Evolutionary conservation across 1,284 basidiomycete genomes (phyloP).

Genomic region (Cutaneotrichosporon cutaneum): DNA sequence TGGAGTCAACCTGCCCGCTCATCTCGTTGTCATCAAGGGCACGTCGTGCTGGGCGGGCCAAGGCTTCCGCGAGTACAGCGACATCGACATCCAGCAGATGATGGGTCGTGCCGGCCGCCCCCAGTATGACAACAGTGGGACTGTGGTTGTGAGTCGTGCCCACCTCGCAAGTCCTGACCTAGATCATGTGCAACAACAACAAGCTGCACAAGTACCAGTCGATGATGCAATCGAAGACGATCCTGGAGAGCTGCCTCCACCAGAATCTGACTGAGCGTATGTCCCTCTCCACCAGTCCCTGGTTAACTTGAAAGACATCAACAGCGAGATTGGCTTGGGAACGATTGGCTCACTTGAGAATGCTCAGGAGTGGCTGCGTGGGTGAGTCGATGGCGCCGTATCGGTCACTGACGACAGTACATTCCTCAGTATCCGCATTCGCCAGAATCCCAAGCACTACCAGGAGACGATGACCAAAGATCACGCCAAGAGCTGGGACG

Average conservation of each 20-base stretch:
- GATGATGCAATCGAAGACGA: constrained; percentile 56
- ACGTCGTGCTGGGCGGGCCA: constrained; percentile 45
- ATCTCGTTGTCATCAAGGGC: constrained; percentile 53
- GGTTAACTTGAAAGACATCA: constrained; percentile 61
- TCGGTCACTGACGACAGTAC: constrained; percentile 54
- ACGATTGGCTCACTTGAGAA: constrained; percentile 68
- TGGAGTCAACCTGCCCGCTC: constrained; percentile 57
- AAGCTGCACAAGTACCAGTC: constrained; percentile 39
- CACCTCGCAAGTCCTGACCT: neutral
- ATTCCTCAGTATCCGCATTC: constrained; percentile 78
- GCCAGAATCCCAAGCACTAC: constrained; percentile 77
- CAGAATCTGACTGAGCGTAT: constrained; percentile 70
- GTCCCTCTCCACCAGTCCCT: constrained; percentile 11
- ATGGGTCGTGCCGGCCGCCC: constrained; percentile 73
- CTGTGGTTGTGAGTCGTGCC: constrained; percentile 25
- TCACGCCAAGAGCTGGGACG: constrained; percentile 50
- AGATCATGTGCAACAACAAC: constrained; percentile 42
- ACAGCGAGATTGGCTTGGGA: constrained; percentile 82
- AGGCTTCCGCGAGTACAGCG: constrained; percentile 49
- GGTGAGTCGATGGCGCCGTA: constrained; percentile 30
- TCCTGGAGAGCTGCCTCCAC: constrained; percentile 82
- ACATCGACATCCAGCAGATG: constrained; percentile 54
- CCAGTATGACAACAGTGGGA: constrained; percentile 72
- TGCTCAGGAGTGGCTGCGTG: constrained; percentile 71
- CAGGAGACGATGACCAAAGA: constrained; percentile 51